Base-by-base conservation (phyloP, 2,329 filamentous ascomycete genomes). In the Bipolaris gigantea region DNA sequence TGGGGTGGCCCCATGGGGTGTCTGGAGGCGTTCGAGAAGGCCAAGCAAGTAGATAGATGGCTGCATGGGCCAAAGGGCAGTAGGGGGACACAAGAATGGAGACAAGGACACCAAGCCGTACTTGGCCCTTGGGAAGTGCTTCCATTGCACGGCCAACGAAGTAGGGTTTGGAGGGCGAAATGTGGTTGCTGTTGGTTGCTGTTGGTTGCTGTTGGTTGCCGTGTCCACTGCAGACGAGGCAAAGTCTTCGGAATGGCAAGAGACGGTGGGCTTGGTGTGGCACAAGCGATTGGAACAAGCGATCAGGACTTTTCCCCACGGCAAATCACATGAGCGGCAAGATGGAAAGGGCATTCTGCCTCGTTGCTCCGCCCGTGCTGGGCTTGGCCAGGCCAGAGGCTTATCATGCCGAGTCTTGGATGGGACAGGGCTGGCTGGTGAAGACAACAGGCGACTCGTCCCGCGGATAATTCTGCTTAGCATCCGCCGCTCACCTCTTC, bases 1-100 rank as follows among this genome's bases (percentile, higher is more conserved):
- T 60, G 57, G 47, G 43, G 38, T 52, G 25, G 30, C 55, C 54
- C 53, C 57, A 45, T 59, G 43, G 62, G 59, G 57, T 46, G 39
- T 45, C 50, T 50, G 49, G 49, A 50, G 52, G 46, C 23, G 45
- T 49, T 62, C 57, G 47, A 58, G 57, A 59, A 49, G 50, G 52
- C 47, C 21, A 44, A 50, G 52, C 32, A 47, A 34, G 19, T 51
- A 36, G 13, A 10, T 30, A 11, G 27, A 30, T 30, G 2, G 3
- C 13, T 30, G 27, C 52, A 40, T 49, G 47, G 25, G 49, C 40
- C 46, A 38, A 27, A 57, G 55, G 48, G 27, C 13, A 30, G 27
- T 11, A 30, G 5, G 10, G 49, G 49, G 50, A 51, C 44, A 47
- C n/a, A 32, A 53, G 23, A 48, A 21, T 48, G 27, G 38, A 21